Conservation (phyloP, 2,329 filamentous ascomycete species). For the Penicillium nordicum region DNA sequence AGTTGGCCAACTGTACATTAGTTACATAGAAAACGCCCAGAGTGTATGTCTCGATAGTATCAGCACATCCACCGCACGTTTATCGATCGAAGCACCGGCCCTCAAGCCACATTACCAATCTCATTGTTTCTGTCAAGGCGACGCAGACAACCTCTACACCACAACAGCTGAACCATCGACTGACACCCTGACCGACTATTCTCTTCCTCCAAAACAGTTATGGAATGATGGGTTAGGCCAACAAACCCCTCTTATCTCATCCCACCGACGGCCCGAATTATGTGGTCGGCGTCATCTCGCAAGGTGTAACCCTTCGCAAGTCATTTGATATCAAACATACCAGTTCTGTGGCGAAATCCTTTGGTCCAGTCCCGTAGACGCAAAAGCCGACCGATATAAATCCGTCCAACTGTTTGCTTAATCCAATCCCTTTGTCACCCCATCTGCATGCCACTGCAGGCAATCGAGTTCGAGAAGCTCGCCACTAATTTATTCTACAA, state of each 20-base stretch:
- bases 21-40: neutral
- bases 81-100: conserved; percentile 55
- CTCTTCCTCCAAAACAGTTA: conserved; percentile 34
- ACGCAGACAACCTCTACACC: conserved; percentile 58
- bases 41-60: conserved; percentile 70
- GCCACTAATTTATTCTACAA: conserved; percentile 19
- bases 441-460: conserved; percentile 9
- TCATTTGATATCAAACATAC: conserved; percentile 52
- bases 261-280: conserved; percentile 63
- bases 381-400: neutral
- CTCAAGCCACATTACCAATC: conserved; percentile 34
- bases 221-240: conserved; percentile 70
- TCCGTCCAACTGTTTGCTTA: neutral
- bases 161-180: conserved; percentile 39
- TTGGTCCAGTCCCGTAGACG: conserved; percentile 35
- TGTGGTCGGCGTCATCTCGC: conserved; percentile 45
- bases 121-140: conserved; percentile 73
- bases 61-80: conserved; percentile 68
- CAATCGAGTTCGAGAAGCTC: conserved; percentile 20
- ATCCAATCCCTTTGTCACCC: neutral
- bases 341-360: conserved; percentile 52
- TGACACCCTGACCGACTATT: neutral
- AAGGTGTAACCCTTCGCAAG: conserved; percentile 48
- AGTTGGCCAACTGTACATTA: neutral
- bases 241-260: conserved; percentile 64